Percentiles rank a stretch among this genome's conserved stretches.
Conservation (phyloP, 2,329 filamentous ascomycete species). For the Talaromyces sp. region DNA sequence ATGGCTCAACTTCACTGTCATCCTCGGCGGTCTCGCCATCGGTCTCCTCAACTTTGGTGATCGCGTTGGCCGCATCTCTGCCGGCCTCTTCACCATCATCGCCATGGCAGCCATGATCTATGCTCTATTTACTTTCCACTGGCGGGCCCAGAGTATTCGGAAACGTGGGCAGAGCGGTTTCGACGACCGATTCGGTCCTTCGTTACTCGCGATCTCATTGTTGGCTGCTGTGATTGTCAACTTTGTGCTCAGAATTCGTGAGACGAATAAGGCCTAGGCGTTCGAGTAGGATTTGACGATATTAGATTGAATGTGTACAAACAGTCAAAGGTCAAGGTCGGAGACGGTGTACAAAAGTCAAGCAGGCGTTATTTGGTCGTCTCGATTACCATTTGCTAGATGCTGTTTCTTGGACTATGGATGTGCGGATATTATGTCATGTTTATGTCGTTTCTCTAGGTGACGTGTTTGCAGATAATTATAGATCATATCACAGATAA, state of each 20-base stretch:
- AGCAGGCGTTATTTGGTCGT: neutral
- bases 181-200: conserved; percentile 92
- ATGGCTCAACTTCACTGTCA: conserved; percentile 99
- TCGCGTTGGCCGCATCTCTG: conserved; percentile 86
- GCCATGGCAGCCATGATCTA: conserved; percentile 96
- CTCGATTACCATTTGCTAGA: neutral
- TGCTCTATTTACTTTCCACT: conserved; percentile 91
- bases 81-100: conserved; percentile 88
- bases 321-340: neutral
- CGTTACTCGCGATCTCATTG: conserved; percentile 80
- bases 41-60: conserved; percentile 98
- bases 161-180: conserved; percentile 91
- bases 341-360: neutral
- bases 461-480: neutral
- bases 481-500: neutral
- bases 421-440: too few relatives aligned
- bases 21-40: conserved; percentile 92
- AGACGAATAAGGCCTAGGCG: conserved; percentile 16
- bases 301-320: neutral
- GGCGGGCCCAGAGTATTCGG: conserved; percentile 89
- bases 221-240: conserved; percentile 91
- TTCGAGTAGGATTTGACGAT: neutral
- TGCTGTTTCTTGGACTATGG: neutral
- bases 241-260: conserved; percentile 69
- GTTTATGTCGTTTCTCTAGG: neutral